These are phyloP conservation scores for Lavandula angustifolia DNA, from an alignment of 257 asterid species.

Conservation along the genomic window DNA sequence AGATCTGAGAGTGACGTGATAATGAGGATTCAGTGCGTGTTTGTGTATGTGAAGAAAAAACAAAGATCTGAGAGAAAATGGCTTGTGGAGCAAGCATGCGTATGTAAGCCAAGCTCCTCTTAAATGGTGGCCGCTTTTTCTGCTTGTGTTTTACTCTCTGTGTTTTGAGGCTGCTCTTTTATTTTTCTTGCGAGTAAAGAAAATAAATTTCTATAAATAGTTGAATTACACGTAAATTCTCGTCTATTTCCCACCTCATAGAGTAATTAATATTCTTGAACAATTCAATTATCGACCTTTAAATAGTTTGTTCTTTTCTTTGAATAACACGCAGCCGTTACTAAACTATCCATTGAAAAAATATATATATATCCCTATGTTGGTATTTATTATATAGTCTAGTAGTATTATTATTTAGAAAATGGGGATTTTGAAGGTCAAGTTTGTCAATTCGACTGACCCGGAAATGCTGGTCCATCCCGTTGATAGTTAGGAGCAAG, in stretches of 20 bases:
- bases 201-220: background rate
- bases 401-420: too few species aligned
- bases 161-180: slow-evolving; percentile 12
- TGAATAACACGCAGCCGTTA: too few species aligned
- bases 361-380: too few species aligned
- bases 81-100: slow-evolving; percentile 56
- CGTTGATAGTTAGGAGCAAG: background rate
- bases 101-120: slow-evolving; percentile 38
- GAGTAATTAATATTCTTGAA: too few species aligned
- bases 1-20: slow-evolving; percentile 51
- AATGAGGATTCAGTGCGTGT: slow-evolving; percentile 30
- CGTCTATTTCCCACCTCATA: too few species aligned
- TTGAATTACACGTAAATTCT: too few species aligned
- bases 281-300: too few species aligned
- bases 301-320: too few species aligned
- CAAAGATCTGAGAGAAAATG: slow-evolving; percentile 44
- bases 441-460: slow-evolving; percentile 2
- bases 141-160: slow-evolving; percentile 15
- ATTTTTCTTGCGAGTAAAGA: background rate
- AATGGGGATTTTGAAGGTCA: slow-evolving; percentile 18
- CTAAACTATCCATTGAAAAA: too few species aligned
- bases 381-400: too few species aligned
- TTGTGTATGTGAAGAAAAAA: slow-evolving; percentile 6
- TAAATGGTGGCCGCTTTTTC: slow-evolving; percentile 39
- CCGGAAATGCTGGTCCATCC: slow-evolving; percentile 15